Percentiles rank a stretch among this genome's conserved stretches.
These are phyloP conservation scores for Volvariella surrecta DNA, from an alignment of 1,284 basidiomycete genomes.

Conservation along the genomic window DNA sequence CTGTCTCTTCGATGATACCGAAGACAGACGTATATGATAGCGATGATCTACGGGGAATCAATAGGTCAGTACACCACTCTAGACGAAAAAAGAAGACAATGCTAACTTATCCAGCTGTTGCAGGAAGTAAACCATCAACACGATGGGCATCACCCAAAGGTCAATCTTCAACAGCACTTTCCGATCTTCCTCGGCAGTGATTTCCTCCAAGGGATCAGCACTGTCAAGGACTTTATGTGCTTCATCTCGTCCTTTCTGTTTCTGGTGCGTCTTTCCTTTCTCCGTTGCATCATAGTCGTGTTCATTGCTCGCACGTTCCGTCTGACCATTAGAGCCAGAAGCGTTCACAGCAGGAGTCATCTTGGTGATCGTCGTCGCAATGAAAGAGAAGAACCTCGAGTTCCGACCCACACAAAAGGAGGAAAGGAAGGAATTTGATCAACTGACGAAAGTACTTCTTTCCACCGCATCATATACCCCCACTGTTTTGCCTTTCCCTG, in stretches of 20 bases:
- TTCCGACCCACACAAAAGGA: too few species aligned
- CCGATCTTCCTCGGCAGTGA: conserved; percentile 26
- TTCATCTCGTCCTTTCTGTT: conserved; percentile 27
- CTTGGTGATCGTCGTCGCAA: too few species aligned
- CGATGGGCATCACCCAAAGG: conserved; percentile 30
- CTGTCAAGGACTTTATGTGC: conserved; percentile 27
- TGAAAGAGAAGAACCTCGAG: too few species aligned
- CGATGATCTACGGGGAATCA: conserved; percentile 22
- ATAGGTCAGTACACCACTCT: not conserved
- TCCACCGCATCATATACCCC: too few species aligned
- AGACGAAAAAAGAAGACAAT: not conserved
- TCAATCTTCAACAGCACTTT: conserved; percentile 32
- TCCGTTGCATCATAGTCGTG: too few species aligned
- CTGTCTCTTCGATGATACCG: conserved; percentile 27
- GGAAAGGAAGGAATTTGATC: too few species aligned
- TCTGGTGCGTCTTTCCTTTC: too few species aligned
- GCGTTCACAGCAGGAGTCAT: too few species aligned
- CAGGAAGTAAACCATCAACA: conserved; percentile 32
- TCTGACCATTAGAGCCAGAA: too few species aligned
- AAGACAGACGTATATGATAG: conserved; percentile 36
- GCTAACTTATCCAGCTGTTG: conserved; percentile 34
- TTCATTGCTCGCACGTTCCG: too few species aligned
- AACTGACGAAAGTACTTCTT: too few species aligned
- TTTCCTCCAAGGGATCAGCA: conserved; percentile 15
- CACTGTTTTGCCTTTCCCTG: too few species aligned